Evolutionary conservation across 208 protist genomes (phyloP), one percentile per base, ranked within the genome.

Genomic region (Herpetomonas samuelpessoai): DNA sequence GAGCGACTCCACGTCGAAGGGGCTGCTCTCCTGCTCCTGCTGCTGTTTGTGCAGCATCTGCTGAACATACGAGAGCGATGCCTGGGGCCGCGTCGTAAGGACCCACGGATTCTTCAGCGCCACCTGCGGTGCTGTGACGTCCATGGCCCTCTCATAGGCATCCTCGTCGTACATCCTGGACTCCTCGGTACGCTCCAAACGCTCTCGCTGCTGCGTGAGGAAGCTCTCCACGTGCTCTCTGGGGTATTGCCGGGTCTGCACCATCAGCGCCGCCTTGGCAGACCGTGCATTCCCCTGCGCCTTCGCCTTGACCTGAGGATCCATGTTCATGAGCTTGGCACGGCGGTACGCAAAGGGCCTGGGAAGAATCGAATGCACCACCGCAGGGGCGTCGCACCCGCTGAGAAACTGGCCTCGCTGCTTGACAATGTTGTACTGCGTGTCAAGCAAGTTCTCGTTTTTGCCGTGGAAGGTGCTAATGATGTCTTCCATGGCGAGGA

Each of bases 351-450:
- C 88, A 62, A 91, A 92, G 14, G 75, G 66, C 49, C 65, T 69
- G 1, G 88, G 88, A 21, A 95, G 48, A 44, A 95, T 71, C 14
- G 88, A 95, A 66, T 84, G 81, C 60, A 92, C 78, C 48, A 82
- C 68, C 0, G 80, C 76, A 21, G 83, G 68, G n/a, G 67, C 74
- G 44, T 81, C 75, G 35, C 25, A 65, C 18, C 59, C 61, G 28
- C 59, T 65, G 10, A 91, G n/a, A 50, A 90, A 83, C 35, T 76
- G 67, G 22, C 72, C 57, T 3, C 71, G 67, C 44, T 84, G 68
- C 22, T 77, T 75, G 30, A 91, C 62, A 52, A 91, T 87, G 65
- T 95, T 95, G 72, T 89, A 95, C 68, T 87, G 77, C 29, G 68
- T 70, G 41, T 82, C 85, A 10, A 80, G 16, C 55, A 95, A 51